Conservation (phyloP, 2,329 filamentous ascomycete species). For the Exophiala alcalophila region DNA sequence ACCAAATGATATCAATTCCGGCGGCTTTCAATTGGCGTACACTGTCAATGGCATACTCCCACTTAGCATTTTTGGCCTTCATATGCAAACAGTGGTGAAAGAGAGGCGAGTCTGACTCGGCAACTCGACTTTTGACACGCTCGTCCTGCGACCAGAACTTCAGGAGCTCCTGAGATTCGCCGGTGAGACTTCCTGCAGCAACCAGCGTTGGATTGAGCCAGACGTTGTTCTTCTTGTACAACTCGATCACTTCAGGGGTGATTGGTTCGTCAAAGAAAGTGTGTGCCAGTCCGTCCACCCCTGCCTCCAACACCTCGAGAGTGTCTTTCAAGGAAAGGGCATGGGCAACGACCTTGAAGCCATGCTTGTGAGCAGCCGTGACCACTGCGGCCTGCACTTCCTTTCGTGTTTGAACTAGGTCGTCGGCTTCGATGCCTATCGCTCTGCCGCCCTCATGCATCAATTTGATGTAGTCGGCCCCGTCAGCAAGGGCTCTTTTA, state of each 20-base stretch:
- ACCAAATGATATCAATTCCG: constrained; percentile 12
- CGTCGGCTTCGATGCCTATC: constrained; percentile 34
- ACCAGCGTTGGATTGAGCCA: constrained; percentile 16
- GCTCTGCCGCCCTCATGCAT: constrained; percentile 68
- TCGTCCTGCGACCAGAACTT: constrained; percentile 8
- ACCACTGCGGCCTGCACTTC: constrained; percentile 47
- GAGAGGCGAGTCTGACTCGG: constrained; percentile 1
- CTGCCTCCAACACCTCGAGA: constrained; percentile 32
- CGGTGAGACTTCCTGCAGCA: constrained; percentile 5
- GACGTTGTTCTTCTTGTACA: constrained; percentile 8
- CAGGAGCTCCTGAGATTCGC: constrained; percentile 4
- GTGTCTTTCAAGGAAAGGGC: constrained; percentile 31
- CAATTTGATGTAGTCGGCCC: constrained; percentile 88
- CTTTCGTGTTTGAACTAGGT: constrained; percentile 40
- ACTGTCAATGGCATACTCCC: constrained; percentile 19
- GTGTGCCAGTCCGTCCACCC: constrained; percentile 35
- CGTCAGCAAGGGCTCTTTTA: constrained; percentile 70
- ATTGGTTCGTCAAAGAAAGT: constrained; percentile 34
- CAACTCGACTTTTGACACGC: constrained; percentile 6
- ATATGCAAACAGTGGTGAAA: constrained; percentile 7
- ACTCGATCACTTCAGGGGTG: constrained; percentile 6
- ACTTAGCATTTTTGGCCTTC: constrained; percentile 4
- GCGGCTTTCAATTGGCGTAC: constrained; percentile 11
- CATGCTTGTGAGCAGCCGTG: constrained; percentile 35
- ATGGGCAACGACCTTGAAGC: constrained; percentile 33